These are phyloP conservation scores for Potentilla sterilis DNA, from an alignment of 306 rosid species.

Conservation along the genomic window DNA sequence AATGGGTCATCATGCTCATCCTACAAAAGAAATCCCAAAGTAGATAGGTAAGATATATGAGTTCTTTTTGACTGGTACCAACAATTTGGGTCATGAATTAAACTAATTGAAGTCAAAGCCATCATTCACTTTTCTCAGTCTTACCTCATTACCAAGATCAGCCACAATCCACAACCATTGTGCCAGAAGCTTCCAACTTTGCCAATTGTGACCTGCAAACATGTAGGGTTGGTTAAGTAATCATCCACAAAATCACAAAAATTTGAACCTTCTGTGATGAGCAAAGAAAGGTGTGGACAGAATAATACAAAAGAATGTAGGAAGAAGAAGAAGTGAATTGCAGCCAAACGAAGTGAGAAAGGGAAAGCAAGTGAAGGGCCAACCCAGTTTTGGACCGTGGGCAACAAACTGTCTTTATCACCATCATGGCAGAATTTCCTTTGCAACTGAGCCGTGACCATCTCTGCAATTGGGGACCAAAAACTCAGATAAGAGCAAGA, in stretches of 20 bases:
- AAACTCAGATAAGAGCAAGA: slow-evolving; percentile 41
- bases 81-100: neutral
- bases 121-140: neutral
- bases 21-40: slow-evolving; percentile 34
- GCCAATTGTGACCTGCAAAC: slow-evolving; percentile 25
- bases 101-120: neutral
- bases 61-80: neutral
- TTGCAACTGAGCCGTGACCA: slow-evolving; percentile 47
- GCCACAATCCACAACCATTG: slow-evolving; percentile 10
- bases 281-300: slow-evolving; percentile 23
- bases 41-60: slow-evolving; percentile 12
- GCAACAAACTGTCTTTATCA: slow-evolving; percentile 52
- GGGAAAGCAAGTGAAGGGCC: slow-evolving; percentile 40
- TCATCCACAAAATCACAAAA: slow-evolving; percentile 28
- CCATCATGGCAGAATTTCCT: slow-evolving; percentile 42
- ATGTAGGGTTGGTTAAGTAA: slow-evolving; percentile 25
- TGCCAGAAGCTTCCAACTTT: slow-evolving; percentile 15
- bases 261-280: slow-evolving; percentile 35
- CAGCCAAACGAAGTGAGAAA: slow-evolving; percentile 33
- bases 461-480: slow-evolving; percentile 75
- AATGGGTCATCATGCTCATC: slow-evolving; percentile 17
- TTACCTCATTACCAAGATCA: slow-evolving; percentile 32
- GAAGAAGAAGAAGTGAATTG: slow-evolving; percentile 18
- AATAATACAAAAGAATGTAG: slow-evolving; percentile 27
- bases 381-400: slow-evolving; percentile 50